Evolutionary conservation across 495 filamentous ascomycete species (phyloP), one percentile per base, ranked within the genome.

Genomic region (Umbilicaria muhlenbergii): DNA sequence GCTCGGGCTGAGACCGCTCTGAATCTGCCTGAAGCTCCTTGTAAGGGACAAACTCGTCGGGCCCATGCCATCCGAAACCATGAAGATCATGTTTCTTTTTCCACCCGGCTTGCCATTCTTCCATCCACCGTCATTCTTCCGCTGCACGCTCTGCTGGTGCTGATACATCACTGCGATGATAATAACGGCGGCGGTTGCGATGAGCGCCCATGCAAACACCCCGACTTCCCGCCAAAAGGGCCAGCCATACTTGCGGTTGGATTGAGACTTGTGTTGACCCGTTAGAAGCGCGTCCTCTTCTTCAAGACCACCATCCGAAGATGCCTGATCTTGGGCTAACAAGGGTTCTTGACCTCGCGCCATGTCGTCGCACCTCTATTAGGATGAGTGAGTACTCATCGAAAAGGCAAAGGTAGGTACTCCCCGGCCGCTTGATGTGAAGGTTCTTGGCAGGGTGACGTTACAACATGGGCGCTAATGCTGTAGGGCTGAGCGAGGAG

Each of bases 61-160:
- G 0, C 91, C 91, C 92, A 98, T 96, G 43, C 89, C 91, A 56
- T 98, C 91, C 0, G 84, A 92, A 8, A 98, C 92, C 92, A 98
- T 96, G 68, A 98, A 96, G 47, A 98, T 80, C 34, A 96, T 61
- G 55, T 95, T 98, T 18, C 81, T 71, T 62, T 96, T 98, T 12
- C 83, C 81, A n/a, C 54, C 64, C 8, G 67, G 77, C 46, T 63
- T 73, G 33, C 67, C 67, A 31, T 56, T 58, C 39, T 67, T 60
- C 18, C 57, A 54, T 41, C 41, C 48, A 39, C 48, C 39, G 38
- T 51, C 38, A 41, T 50, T 31, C 33, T 46, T 35, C 35, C 52
- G 50, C n/a, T 46, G 51, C 38, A 58, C 54, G 21, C 59, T 63
- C 32, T 71, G 56, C 43, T 75, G 64, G 56, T 86, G 77, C 51